phyloP scores from a whole-genome alignment of 2,329 filamentous ascomycete species.

The Chrysoporthe deuterocubensis region DNA sequence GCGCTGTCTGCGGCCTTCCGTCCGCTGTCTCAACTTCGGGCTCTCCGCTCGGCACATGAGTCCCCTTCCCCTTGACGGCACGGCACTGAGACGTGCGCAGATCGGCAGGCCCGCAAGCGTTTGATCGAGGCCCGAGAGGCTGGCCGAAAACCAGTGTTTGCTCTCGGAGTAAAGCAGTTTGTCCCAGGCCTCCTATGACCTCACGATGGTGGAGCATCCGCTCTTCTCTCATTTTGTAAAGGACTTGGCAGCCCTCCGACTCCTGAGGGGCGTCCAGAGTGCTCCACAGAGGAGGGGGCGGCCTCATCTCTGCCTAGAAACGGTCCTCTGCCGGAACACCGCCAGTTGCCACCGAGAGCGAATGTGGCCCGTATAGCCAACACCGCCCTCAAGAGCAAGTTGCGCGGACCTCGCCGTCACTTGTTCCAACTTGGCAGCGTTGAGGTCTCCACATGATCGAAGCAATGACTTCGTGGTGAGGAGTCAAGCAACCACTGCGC shows the following conservation, averaged over 20 bases:
- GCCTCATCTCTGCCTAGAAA: not conserved
- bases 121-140: not conserved
- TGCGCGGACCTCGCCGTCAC: not conserved
- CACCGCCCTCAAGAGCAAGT: not conserved
- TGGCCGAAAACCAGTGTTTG: not conserved
- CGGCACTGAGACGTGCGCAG: constrained; percentile 6
- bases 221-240: not conserved
- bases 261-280: not conserved
- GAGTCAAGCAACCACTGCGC: not conserved
- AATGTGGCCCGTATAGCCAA: not conserved
- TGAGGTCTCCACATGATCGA: not conserved
- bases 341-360: not conserved
- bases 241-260: not conserved
- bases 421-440: not conserved
- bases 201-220: constrained; percentile 2
- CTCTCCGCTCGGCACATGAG: not conserved
- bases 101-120: constrained; percentile 1
- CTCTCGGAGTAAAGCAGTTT: not conserved
- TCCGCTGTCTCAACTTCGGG: not conserved
- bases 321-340: not conserved
- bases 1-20: constrained; percentile 7
- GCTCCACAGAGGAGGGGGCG: constrained; percentile 4
- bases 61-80: not conserved
- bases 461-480: not conserved
- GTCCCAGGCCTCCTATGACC: not conserved